phyloP scores from a whole-genome alignment of 2,329 filamentous ascomycete genomes.

The Fusarium lyarnte region DNA sequence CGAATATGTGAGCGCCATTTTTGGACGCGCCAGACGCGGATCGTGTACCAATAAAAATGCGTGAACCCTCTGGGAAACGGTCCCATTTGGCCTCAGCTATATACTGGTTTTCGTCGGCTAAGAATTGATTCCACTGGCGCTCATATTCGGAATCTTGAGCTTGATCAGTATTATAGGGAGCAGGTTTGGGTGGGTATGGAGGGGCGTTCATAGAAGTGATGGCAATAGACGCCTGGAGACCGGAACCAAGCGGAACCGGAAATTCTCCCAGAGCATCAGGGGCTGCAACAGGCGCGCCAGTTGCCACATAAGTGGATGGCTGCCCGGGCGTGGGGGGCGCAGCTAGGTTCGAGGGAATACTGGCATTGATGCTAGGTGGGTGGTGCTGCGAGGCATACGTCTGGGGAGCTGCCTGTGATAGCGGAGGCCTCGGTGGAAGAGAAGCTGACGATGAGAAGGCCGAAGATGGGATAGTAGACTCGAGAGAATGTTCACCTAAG shows the following conservation, averaged over 20 bases:
- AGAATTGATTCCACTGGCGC: slow-evolving; percentile 76
- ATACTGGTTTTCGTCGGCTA: slow-evolving; percentile 77
- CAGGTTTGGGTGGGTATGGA: slow-evolving; percentile 46
- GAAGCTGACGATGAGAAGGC: slow-evolving; percentile 52
- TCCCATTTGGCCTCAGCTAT: slow-evolving; percentile 85
- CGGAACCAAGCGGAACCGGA: slow-evolving; percentile 43
- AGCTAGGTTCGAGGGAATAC: slow-evolving; percentile 42
- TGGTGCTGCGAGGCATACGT: slow-evolving; percentile 52
- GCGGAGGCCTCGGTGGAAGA: slow-evolving; percentile 59
- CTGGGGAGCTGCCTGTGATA: slow-evolving; percentile 51
- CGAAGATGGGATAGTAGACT: slow-evolving; percentile 42
- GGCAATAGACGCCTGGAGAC: slow-evolving; percentile 43
- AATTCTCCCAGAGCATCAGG: slow-evolving; percentile 47
- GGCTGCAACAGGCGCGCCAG: slow-evolving; percentile 46
- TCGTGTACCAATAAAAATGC: slow-evolving; percentile 80
- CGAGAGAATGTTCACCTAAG: slow-evolving; percentile 41
- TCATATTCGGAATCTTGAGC: slow-evolving; percentile 62
- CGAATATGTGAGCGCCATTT: slow-evolving; percentile 42
- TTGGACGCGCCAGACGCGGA: slow-evolving; percentile 42
- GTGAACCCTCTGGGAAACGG: slow-evolving; percentile 78
- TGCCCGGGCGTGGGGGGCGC: slow-evolving; percentile 47
- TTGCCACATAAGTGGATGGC: slow-evolving; percentile 47
- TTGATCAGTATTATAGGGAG: slow-evolving; percentile 44
- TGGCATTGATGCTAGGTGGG: slow-evolving; percentile 45
- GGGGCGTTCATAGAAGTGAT: slow-evolving; percentile 46